phyloP scores from a whole-genome alignment of 129 eudicot species.

The Scalesia atractyloides region DNA sequence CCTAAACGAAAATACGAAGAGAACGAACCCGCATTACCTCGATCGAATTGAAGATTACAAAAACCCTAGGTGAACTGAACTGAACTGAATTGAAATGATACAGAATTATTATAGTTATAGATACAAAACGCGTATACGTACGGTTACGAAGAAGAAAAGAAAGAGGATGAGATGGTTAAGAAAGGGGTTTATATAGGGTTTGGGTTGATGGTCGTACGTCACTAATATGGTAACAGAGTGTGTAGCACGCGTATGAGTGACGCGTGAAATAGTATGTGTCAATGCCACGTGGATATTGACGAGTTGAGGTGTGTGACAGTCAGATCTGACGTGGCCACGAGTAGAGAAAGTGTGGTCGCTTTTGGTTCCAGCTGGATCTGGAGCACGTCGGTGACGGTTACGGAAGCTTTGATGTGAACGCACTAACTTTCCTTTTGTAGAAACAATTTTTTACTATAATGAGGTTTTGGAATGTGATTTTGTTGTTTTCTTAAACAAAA shows the following conservation, averaged over 20 bases:
- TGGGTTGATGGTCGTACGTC: not conserved
- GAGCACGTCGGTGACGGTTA: conserved; percentile 48
- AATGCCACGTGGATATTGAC: conserved; percentile 57
- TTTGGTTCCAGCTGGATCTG: conserved; percentile 49
- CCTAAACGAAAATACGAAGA: not conserved
- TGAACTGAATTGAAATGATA: conserved; percentile 12
- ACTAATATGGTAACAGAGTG: not conserved
- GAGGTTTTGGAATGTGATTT: no score
- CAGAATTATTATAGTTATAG: conserved; percentile 1
- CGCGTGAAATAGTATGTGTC: conserved; percentile 9
- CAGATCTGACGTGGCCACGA: conserved; percentile 70
- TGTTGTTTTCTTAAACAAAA: not conserved
- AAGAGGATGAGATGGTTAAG: conserved; percentile 11
- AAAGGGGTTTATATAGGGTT: conserved; percentile 43
- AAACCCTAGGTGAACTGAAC: conserved; percentile 27
- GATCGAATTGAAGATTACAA: conserved; percentile 2
- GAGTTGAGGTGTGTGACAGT: conserved; percentile 47
- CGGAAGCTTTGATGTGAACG: no score
- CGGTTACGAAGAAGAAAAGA: conserved; percentile 14
- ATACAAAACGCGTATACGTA: conserved; percentile 24
- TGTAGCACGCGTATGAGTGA: conserved; percentile 34
- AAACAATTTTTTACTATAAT: not conserved
- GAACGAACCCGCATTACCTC: conserved; percentile 10
- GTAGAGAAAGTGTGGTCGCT: conserved; percentile 29
- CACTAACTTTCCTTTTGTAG: not conserved